Percentiles rank a stretch among this genome's conserved stretches.
Evolutionary conservation across 148 eudicot genomes (phyloP).

Genomic region (Amaranthus cruentus): DNA sequence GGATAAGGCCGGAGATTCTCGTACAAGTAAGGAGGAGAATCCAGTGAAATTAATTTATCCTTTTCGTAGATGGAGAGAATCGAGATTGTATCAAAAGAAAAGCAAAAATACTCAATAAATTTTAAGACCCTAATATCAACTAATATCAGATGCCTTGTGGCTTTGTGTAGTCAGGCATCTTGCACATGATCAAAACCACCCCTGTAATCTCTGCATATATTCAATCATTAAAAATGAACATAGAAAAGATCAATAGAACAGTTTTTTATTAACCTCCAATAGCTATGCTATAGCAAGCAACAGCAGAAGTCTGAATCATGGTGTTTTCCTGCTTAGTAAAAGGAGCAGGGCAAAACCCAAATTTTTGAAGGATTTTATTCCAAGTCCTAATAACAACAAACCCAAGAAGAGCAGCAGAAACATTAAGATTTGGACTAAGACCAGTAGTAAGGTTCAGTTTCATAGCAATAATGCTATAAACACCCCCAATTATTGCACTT

Average conservation of each 20-base stretch:
- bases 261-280: constrained; percentile 46
- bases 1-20: too few species aligned
- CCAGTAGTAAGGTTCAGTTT: constrained; percentile 73
- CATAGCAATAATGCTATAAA: constrained; percentile 72
- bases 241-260: too few species aligned
- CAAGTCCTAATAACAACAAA: constrained; percentile 56
- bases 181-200: too few species aligned
- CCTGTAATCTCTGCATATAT: too few species aligned
- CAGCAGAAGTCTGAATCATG: constrained; percentile 81
- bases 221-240: too few species aligned
- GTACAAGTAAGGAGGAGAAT: too few species aligned
- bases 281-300: constrained; percentile 81
- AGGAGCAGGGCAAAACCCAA: constrained; percentile 48
- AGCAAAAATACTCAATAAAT: too few species aligned
- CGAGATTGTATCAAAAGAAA: neutral
- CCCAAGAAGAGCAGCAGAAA: constrained; percentile 79
- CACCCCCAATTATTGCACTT: constrained; percentile 48
- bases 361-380: constrained; percentile 43
- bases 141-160: too few species aligned
- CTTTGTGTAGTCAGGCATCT: neutral
- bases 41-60: too few species aligned
- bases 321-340: constrained; percentile 85
- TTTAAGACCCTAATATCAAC: too few species aligned
- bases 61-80: neutral
- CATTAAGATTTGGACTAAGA: constrained; percentile 65